Base-by-base conservation (phyloP, 2,329 filamentous ascomycete genomes). In the Botrytis hyacinthi region DNA sequence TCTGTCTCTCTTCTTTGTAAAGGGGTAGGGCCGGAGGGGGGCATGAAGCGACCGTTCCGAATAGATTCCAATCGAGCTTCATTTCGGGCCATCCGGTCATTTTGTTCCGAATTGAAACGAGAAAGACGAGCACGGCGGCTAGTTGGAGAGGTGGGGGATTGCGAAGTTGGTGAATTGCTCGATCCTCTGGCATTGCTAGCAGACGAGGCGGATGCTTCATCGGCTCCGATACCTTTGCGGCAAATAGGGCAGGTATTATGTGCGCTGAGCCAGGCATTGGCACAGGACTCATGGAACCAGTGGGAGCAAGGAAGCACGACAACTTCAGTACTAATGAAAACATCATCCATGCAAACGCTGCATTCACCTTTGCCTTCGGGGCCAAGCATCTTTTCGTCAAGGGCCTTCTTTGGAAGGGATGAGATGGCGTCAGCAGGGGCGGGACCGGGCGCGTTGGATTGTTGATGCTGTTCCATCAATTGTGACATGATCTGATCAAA, bases 191-290 rank as follows among this genome's bases (percentile, higher is more conserved):
- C 63, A 35, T 76, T 62, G 35, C 69, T 74, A 54, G 59, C 66
- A 32, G 35, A 57, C 57, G 73, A 61, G 29, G 77, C 51, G 6
- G 76, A 37, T 22, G 75, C 42, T 40, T 66, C 57, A 66, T 77
- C 77, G 12, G 74, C 76, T 65, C 77, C 79, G 18, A 82, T 79
- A 14, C 80, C 80, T 75, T 81, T 87, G 57, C 93, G 88, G 80
- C 93, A 95, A 71, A 94, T 91, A 1, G 95, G 95, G 79, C 95
- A 98, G 0, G 95, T 97, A 79, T 98, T 94, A 82, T 98, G 95
- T 82, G 97, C 93, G 78, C 88, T 89, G 70, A 98, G 84, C 95
- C 95, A 98, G 68, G 92, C 86, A 37, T 90, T 87, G 48, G 96
- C 92, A 79, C 95, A 98, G 40, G 88, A 85, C 73, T 91, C 91